These are phyloP conservation scores for Chaetomium olivaceum DNA, from an alignment of 2,329 filamentous ascomycete species.

Conservation along the genomic window DNA sequence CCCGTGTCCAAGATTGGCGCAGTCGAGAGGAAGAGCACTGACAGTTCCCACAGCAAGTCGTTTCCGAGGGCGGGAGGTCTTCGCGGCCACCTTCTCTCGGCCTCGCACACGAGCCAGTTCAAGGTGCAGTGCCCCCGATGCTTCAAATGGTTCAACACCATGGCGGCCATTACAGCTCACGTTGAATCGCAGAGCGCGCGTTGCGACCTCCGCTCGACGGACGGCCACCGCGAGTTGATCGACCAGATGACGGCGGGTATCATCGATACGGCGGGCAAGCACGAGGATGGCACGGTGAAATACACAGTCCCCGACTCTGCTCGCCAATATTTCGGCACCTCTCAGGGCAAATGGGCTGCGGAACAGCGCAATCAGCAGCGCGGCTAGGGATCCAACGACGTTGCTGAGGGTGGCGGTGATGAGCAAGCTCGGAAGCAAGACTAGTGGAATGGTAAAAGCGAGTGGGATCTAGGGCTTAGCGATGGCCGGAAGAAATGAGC, in stretches of 20 bases:
- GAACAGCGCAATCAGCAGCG: background rate
- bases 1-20: background rate
- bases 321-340: conserved; percentile 3
- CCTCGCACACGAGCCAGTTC: conserved; percentile 43
- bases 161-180: conserved; percentile 50
- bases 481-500: background rate
- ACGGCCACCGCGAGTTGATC: conserved; percentile 43
- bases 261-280: conserved; percentile 39
- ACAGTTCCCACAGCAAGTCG: conserved; percentile 40
- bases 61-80: conserved; percentile 41
- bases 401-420: background rate
- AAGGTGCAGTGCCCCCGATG: conserved; percentile 48
- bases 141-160: conserved; percentile 42
- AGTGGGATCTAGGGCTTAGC: background rate
- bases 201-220: conserved; percentile 47
- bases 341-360: background rate
- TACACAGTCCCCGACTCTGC: conserved; percentile 36
- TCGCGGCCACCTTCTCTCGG: conserved; percentile 47
- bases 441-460: background rate
- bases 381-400: background rate
- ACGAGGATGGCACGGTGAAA: conserved; percentile 39
- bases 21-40: background rate
- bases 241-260: conserved; percentile 44
- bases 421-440: background rate
- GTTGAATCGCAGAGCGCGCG: conserved; percentile 46